Evolutionary conservation across 192 early-diverging fungal species (phyloP).

Genomic region (Chytriomyces hyalinus): DNA sequence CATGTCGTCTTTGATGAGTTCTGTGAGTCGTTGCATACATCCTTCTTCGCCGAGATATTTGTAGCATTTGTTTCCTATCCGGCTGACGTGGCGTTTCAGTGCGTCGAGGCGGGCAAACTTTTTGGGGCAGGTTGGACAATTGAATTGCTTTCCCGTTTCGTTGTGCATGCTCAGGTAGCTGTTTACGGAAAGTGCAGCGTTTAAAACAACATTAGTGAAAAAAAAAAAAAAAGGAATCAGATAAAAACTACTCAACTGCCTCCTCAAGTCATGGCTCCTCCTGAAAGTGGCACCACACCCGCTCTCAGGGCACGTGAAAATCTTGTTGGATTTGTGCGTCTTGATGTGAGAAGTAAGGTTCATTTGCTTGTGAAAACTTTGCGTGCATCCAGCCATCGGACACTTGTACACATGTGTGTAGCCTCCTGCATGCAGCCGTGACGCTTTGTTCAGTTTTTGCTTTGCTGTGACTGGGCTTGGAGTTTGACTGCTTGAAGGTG

Average conservation of each 20-base stretch:
- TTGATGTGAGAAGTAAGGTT: slow-evolving; percentile 57
- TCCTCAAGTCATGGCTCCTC: slow-evolving; percentile 58
- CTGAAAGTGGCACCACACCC: slow-evolving; percentile 53
- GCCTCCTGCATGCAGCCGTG: background rate
- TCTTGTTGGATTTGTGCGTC: slow-evolving; percentile 48
- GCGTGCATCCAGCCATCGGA: slow-evolving; percentile 42
- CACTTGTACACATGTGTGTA: slow-evolving; percentile 4
- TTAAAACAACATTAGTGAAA: no score
- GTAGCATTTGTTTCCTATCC: slow-evolving; percentile 44
- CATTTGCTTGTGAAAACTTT: slow-evolving; percentile 46
- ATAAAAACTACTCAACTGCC: slow-evolving; percentile 34
- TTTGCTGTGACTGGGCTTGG: background rate
- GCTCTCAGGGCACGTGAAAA: slow-evolving; percentile 44
- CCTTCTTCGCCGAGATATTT: slow-evolving; percentile 24
- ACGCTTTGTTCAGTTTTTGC: background rate
- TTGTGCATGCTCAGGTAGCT: slow-evolving; percentile 48
- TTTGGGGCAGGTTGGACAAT: slow-evolving; percentile 56
- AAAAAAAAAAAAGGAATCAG: no score
- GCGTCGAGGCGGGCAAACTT: slow-evolving; percentile 58
- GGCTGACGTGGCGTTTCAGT: slow-evolving; percentile 47
- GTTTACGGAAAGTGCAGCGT: no score
- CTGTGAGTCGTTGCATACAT: slow-evolving; percentile 8
- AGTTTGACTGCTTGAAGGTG: background rate
- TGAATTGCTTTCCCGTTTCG: slow-evolving; percentile 54
- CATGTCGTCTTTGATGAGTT: background rate